Evolutionary conservation across 2,329 filamentous ascomycete genomes (phyloP), one percentile per base, ranked within the genome.

Genomic region (Cryphonectria radicalis): DNA sequence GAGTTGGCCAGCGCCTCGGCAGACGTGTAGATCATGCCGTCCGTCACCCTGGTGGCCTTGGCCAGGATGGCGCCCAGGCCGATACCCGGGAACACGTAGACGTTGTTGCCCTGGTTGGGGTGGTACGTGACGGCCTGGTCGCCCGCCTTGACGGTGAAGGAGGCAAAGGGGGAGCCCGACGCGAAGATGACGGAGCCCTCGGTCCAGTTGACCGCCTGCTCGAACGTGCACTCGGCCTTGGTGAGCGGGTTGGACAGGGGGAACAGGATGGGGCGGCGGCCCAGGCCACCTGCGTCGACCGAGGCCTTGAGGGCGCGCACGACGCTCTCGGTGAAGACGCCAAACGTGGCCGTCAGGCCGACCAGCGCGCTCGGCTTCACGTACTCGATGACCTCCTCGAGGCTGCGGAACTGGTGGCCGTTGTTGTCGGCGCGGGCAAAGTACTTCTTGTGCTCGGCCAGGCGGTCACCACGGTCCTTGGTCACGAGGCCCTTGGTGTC

Each of bases 171-270:
- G 65, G 94, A 97, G 74, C 96, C 96, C 7, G 94, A 98, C 66
- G 96, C 96, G 79, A 99, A 99, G 80, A 99, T 90, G 77, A 91
- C 94, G 69, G 91, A 93, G 73, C 95, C 95, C 72, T 98, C 92
- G 14, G 95, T 98, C 90, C 95, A 91, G 78, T 90, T 89, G 78
- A 98, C 88, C 22, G 96, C 96, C 79, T 96, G 93, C 86, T 98
- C 95, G 78, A 97, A 98, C 22, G 94, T 97, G 85, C 96, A 98
- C 84, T 99, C 96, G 11, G 95, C 97, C 86, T 98, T 98, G 83
- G 92, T 95, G 67, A 95, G 91, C 66, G 96, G 96, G 85, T 99
- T 98, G 82, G 93, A 97, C 60, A 99, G 91, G 69, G 95, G 95
- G 90, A 99, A 98, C 77, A 98, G 92, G 79, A 97, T 95, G 73